phyloP scores from a whole-genome alignment of 495 filamentous ascomycete genomes.

The Lasiosphaeriaceae sp. region DNA sequence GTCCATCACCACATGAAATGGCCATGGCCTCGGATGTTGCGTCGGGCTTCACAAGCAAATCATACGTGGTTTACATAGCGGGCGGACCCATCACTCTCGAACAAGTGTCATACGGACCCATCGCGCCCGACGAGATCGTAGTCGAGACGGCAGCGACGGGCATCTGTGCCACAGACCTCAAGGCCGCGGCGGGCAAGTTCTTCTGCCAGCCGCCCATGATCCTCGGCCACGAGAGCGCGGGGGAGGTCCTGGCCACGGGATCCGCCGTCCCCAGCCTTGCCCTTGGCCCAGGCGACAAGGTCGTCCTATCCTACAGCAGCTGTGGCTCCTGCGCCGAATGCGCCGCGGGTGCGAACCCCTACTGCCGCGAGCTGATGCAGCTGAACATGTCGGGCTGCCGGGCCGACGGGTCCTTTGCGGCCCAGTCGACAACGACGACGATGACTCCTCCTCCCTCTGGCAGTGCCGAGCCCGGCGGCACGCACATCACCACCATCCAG shows the following conservation, averaged over 20 bases:
- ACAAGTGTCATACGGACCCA: constrained; percentile 5
- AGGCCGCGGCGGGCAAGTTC: constrained; percentile 14
- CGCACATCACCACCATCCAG: too few species aligned
- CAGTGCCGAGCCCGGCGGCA: too few species aligned
- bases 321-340: constrained; percentile 7
- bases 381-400: constrained; percentile 3
- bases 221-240: constrained; percentile 15
- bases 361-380: not conserved
- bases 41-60: constrained; percentile 1
- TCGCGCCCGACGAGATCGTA: constrained; percentile 8
- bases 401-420: not conserved
- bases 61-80: constrained; percentile 3
- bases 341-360: constrained; percentile 5
- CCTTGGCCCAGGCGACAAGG: constrained; percentile 10
- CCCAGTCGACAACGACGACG: not conserved
- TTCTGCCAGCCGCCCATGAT: constrained; percentile 8
- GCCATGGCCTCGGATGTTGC: not conserved
- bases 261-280: not conserved
- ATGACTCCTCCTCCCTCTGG: too few species aligned
- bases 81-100: constrained; percentile 8
- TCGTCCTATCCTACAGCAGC: constrained; percentile 11
- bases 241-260: constrained; percentile 3
- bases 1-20: too few species aligned
- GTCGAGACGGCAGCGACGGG: constrained; percentile 4
- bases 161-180: constrained; percentile 16